phyloP scores from a whole-genome alignment of 805 yeast genomes.

The Wickerhamomyces alni region DNA sequence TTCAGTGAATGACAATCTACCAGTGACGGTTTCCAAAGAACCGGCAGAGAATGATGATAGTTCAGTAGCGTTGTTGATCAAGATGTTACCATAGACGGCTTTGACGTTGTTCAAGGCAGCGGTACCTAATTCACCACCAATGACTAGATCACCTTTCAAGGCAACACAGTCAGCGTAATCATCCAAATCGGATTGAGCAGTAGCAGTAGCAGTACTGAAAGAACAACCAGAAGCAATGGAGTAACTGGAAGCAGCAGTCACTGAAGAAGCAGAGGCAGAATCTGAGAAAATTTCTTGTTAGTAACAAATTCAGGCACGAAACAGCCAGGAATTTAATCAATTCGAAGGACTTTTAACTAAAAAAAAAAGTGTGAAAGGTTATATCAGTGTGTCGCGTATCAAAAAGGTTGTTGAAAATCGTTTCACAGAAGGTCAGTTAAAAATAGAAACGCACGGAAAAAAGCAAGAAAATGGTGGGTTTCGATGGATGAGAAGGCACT shows the following conservation, averaged over 20 bases:
- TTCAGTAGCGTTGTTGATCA: conserved; percentile 55
- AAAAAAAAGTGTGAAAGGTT: not conserved
- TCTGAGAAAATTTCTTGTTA: conserved; percentile 20
- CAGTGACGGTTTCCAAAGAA: conserved; percentile 66
- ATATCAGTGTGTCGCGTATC: not conserved
- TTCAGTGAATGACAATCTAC: conserved; percentile 52
- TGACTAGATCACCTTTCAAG: conserved; percentile 71
- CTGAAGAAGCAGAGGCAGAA: conserved; percentile 44
- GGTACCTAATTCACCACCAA: conserved; percentile 58
- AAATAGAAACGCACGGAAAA: not conserved
- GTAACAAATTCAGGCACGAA: too few species aligned
- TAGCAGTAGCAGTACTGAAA: conserved; percentile 61
- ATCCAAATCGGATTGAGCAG: conserved; percentile 77
- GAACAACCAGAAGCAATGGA: conserved; percentile 59
- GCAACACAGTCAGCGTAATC: conserved; percentile 66
- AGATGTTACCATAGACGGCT: conserved; percentile 72
- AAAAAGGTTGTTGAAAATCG: too few species aligned
- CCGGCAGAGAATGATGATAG: conserved; percentile 74
- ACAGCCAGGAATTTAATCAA: too few species aligned
- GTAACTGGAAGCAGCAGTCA: conserved; percentile 42
- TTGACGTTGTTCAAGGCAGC: conserved; percentile 70
- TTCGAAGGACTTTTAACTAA: too few species aligned
- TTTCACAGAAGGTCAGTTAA: too few species aligned
- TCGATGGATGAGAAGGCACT: too few species aligned
- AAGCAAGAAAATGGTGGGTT: not conserved